Conservation (phyloP, 2,329 filamentous ascomycete genomes). For the Helotiales sp. region DNA sequence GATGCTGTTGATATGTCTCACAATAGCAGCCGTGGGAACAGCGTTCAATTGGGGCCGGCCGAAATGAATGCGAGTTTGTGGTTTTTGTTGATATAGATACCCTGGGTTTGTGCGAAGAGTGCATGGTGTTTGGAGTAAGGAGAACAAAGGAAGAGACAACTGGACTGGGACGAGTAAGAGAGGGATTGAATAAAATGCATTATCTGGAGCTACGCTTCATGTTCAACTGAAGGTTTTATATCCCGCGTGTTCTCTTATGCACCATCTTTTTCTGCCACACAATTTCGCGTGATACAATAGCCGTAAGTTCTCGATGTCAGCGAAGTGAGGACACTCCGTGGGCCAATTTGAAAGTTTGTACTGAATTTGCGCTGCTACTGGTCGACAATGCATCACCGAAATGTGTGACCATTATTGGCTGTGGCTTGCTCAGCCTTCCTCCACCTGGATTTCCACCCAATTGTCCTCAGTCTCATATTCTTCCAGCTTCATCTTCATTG, state of each 20-base stretch:
- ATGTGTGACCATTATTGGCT: not conserved
- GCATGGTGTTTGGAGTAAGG: conserved; percentile 5
- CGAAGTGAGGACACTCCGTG: no score
- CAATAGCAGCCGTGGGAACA: conserved; percentile 36
- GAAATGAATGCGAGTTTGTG: not conserved
- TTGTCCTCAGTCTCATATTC: not conserved
- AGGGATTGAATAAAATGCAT: not conserved
- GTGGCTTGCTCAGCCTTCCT: not conserved
- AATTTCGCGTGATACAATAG: no score
- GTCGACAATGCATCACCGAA: not conserved
- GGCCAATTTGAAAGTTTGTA: not conserved
- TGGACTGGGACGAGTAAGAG: not conserved
- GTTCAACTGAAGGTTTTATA: no score
- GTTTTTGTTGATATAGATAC: conserved; percentile 6
- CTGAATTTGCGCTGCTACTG: not conserved
- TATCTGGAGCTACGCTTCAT: no score
- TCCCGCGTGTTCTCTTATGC: no score
- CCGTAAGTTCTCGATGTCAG: no score
- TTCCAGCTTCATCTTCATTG: not conserved
- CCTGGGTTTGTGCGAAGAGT: not conserved
- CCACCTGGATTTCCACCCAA: not conserved
- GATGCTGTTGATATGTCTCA: conserved; percentile 40
- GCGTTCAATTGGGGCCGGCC: conserved; percentile 39
- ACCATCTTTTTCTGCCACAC: no score
- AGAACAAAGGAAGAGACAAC: no score